These are phyloP conservation scores for Mesembryanthemum crystallinum DNA, from an alignment of 148 eudicot species.

Conservation along the genomic window DNA sequence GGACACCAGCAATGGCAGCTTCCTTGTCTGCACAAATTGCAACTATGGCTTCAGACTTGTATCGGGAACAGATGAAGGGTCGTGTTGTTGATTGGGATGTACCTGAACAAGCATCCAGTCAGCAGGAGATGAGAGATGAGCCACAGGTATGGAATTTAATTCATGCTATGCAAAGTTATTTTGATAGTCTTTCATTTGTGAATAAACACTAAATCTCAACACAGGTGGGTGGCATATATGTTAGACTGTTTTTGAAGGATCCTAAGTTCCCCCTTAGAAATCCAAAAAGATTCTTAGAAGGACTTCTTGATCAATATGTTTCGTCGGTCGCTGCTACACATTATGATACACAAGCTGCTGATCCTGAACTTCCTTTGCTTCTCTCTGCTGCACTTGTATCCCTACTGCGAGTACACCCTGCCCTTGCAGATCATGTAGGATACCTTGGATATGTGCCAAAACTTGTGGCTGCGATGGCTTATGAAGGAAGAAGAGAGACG, in stretches of 20 bases:
- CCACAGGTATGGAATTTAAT: conserved; percentile 70
- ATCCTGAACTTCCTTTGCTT: conserved; percentile 92
- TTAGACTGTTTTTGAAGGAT: conserved; percentile 90
- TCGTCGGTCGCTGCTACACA: conserved; percentile 92
- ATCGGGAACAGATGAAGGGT: conserved; percentile 92
- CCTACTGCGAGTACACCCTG: conserved; percentile 89
- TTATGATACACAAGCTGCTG: conserved; percentile 71
- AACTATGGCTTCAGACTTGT: conserved; percentile 90
- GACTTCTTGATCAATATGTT: conserved; percentile 92
- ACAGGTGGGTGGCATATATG: conserved; percentile 98
- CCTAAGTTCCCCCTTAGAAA: conserved; percentile 96
- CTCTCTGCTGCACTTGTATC: conserved; percentile 96
- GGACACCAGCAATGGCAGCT: conserved; percentile 99
- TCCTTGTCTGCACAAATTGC: conserved; percentile 93
- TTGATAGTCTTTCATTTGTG: conserved; percentile 7
- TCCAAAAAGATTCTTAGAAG: conserved; percentile 94
- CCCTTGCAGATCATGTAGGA: conserved; percentile 99
- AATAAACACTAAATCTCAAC: conserved; percentile 20
- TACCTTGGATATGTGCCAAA: conserved; percentile 98
- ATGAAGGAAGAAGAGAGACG: conserved; percentile 90
- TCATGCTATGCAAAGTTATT: background rate
- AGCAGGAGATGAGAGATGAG: conserved; percentile 98
- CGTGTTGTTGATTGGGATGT: conserved; percentile 96
- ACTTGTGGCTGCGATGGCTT: conserved; percentile 92
- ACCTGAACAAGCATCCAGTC: conserved; percentile 89